Evolutionary conservation across 1,284 basidiomycete genomes (phyloP).

Genomic region (Coniferiporia sulphurascens): DNA sequence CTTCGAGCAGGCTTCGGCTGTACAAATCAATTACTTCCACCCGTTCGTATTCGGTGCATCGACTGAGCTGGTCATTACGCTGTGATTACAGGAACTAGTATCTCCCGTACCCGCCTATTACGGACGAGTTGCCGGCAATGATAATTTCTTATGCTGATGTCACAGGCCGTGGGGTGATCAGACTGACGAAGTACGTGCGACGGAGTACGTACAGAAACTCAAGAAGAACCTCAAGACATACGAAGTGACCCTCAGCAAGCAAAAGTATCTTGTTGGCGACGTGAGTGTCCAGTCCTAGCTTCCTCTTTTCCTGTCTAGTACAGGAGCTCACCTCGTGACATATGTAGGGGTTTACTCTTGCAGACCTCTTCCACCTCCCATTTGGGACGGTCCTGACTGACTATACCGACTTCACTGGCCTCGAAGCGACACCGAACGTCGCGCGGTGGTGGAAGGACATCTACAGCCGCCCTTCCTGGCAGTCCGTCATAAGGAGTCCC

Average conservation of each 20-base stretch:
- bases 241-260: slow-evolving; percentile 41
- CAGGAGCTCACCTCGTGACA: background rate
- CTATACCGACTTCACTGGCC: background rate
- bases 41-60: slow-evolving; percentile 33
- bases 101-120: too few species aligned
- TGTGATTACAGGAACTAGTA: background rate
- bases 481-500: background rate
- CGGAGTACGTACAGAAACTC: slow-evolving; percentile 26
- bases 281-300: slow-evolving; percentile 23
- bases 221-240: slow-evolving; percentile 39
- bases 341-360: slow-evolving; percentile 10
- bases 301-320: background rate
- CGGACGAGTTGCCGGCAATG: too few species aligned
- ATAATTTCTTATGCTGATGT: too few species aligned
- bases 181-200: slow-evolving; percentile 27
- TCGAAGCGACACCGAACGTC: slow-evolving; percentile 7
- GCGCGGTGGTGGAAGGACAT: slow-evolving; percentile 22
- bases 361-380: slow-evolving; percentile 16
- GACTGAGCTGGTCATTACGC: slow-evolving; percentile 31
- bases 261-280: slow-evolving; percentile 43
- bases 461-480: slow-evolving; percentile 12
- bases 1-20: slow-evolving; percentile 31
- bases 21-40: slow-evolving; percentile 43
- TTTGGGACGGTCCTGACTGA: slow-evolving; percentile 4
- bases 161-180: background rate